These are phyloP conservation scores for Fomitopsis pinicola DNA, from an alignment of 1,284 basidiomycete genomes.

Conservation along the genomic window DNA sequence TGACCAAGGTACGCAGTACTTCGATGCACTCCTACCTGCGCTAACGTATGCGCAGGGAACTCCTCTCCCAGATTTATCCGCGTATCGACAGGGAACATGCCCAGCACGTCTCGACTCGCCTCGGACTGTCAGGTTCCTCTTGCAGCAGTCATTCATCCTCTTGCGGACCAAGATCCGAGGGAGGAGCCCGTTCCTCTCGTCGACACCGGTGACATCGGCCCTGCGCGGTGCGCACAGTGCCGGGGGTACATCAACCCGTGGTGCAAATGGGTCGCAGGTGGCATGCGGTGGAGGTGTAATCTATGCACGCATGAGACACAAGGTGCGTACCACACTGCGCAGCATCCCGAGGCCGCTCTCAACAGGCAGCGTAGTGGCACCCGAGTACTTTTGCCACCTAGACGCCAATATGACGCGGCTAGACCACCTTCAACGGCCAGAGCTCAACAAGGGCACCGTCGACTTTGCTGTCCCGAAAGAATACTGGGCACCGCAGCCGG, in stretches of 20 bases:
- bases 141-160: slow-evolving; percentile 86
- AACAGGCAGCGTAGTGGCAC: slow-evolving; percentile 46
- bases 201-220: slow-evolving; percentile 63
- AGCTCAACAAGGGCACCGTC: slow-evolving; percentile 88
- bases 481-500: slow-evolving; percentile 83
- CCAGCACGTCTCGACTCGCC: slow-evolving; percentile 77
- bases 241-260: slow-evolving; percentile 95
- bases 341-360: background rate
- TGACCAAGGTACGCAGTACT: slow-evolving; percentile 72
- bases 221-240: slow-evolving; percentile 84
- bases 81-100: slow-evolving; percentile 69
- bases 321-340: slow-evolving; percentile 46
- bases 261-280: slow-evolving; percentile 85
- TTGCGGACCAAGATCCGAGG: slow-evolving; percentile 77
- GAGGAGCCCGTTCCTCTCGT: slow-evolving; percentile 85
- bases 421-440: slow-evolving; percentile 82
- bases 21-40: background rate
- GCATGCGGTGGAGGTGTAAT: slow-evolving; percentile 91
- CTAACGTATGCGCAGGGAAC: slow-evolving; percentile 44
- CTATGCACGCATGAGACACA: slow-evolving; percentile 80
- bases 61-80: slow-evolving; percentile 67
- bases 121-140: slow-evolving; percentile 84
- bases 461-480: slow-evolving; percentile 86
- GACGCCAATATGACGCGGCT: slow-evolving; percentile 79
- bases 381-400: slow-evolving; percentile 86